Conservation (phyloP, 2,329 filamentous ascomycete genomes). For the Exutisphaerella laricina region DNA sequence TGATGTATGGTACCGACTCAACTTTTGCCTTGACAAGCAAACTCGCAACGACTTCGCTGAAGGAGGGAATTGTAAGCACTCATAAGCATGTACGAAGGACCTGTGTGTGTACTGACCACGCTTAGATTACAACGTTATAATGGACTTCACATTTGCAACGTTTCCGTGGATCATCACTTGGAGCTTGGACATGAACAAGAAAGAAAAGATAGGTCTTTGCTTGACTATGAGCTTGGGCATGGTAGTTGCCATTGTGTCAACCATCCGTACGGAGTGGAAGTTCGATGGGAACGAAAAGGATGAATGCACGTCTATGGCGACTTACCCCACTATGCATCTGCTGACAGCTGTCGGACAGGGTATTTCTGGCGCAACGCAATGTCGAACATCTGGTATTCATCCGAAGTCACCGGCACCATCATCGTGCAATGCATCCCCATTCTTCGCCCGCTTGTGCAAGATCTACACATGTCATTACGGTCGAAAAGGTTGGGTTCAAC, state of each 20-base stretch:
- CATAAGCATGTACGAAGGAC: too few species aligned
- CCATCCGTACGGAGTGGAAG: conserved; percentile 48
- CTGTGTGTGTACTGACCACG: conserved; percentile 9
- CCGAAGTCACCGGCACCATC: conserved; percentile 50
- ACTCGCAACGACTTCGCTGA: conserved; percentile 45
- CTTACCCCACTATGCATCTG: too few species aligned
- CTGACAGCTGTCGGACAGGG: neutral
- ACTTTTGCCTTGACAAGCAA: conserved; percentile 40
- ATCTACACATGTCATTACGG: conserved; percentile 38
- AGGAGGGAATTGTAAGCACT: conserved; percentile 48
- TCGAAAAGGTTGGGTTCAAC: conserved; percentile 31
- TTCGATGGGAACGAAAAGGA: conserved; percentile 41
- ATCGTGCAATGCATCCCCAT: conserved; percentile 53
- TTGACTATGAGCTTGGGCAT: conserved; percentile 49
- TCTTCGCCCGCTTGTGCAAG: conserved; percentile 44
- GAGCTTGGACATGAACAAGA: conserved; percentile 44
- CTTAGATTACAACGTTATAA: conserved; percentile 49
- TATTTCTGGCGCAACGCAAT: conserved; percentile 48
- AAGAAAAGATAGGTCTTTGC: conserved; percentile 48
- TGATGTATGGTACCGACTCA: conserved; percentile 45
- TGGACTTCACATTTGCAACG: conserved; percentile 48
- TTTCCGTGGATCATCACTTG: conserved; percentile 50
- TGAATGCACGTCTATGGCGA: conserved; percentile 21
- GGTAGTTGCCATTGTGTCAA: conserved; percentile 46
- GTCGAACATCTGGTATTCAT: conserved; percentile 47